These are phyloP conservation scores for Coemansia sp. DNA, from an alignment of 192 early-diverging fungal species.

Conservation along the genomic window DNA sequence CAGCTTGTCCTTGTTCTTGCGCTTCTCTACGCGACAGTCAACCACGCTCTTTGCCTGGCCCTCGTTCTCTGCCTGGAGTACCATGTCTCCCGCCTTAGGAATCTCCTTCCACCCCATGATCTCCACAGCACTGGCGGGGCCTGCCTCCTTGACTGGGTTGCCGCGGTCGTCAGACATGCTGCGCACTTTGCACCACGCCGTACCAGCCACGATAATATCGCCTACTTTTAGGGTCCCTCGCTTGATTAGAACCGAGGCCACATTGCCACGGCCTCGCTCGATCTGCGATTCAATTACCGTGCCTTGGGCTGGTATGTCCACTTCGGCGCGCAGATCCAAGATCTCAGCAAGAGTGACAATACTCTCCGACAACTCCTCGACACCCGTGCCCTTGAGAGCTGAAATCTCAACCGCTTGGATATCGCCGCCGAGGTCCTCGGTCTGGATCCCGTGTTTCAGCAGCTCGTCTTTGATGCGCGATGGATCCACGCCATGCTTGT, in stretches of 20 bases:
- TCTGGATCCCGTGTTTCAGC: conserved; percentile 72
- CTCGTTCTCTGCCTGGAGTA: conserved; percentile 65
- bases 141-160: conserved; percentile 66
- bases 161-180: conserved; percentile 80
- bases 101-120: conserved; percentile 92
- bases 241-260: conserved; percentile 84
- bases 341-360: conserved; percentile 85
- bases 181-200: conserved; percentile 83
- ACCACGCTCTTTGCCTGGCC: conserved; percentile 73
- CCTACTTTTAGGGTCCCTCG: conserved; percentile 84
- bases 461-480: conserved; percentile 64
- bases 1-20: conserved; percentile 60
- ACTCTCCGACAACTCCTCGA: conserved; percentile 87
- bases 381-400: conserved; percentile 79
- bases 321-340: conserved; percentile 81
- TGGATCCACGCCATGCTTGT: conserved; percentile 78
- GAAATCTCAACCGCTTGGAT: conserved; percentile 89
- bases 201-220: conserved; percentile 79
- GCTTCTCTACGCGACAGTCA: conserved; percentile 61
- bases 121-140: conserved; percentile 81
- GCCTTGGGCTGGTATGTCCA: conserved; percentile 74
- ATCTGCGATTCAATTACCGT: conserved; percentile 86
- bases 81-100: conserved; percentile 87
- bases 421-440: conserved; percentile 94
- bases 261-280: conserved; percentile 80